Evolutionary conservation across 148 eudicot genomes (phyloP), one percentile per base, ranked within the genome.

Genomic region (Rhododendron ferrugineum): DNA sequence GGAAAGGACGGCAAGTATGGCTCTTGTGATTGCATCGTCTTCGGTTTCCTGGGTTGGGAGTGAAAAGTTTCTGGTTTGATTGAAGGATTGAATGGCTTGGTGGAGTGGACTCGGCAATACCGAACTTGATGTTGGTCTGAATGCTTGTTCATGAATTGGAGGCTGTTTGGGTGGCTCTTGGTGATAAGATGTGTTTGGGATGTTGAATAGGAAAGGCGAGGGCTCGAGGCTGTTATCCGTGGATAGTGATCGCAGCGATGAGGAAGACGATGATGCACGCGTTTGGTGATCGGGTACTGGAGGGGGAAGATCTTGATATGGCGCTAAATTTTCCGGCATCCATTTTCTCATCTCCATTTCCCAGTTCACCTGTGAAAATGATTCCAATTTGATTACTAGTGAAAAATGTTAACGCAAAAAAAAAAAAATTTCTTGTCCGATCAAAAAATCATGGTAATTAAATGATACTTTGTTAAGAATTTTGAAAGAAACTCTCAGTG

Each of bases 11-110:
- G 93, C 92, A 1, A 95, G 84, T 26, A 92, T 89, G 32, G 97
- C 98, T 52, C 83, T 90, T 16, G 94, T 89, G 54, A 95, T 88
- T 81, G 93, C 92, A 0, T 89, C 93, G 22, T 94, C 95, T 30
- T 93, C 93, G 30, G 80, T 85, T 60, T 94, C 93, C 1, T 81
- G 86, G 0, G 86, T 84, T 26, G 89, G 92, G 86, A 95, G 82
- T 47, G 87, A 91, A 32, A 73, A 32, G 83, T 81, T 86, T 56
- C 86, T 77, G 5, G 77, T 86, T 84, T 88, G 90, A 40, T 36
- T 60, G 16, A 86, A 79, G 14, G 84, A 28, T 8, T 85, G 83
- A 20, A 83, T 50, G 74, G 89, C 89, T 82, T 91, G 87, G 13
- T 87, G 84, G 15, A 81, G 85, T 18, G 92, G 89, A 54, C 74